Evolutionary conservation across 192 early-diverging fungal genomes (phyloP), one percentile per base, ranked within the genome.

Genomic region (Dimargaris xerosporica): DNA sequence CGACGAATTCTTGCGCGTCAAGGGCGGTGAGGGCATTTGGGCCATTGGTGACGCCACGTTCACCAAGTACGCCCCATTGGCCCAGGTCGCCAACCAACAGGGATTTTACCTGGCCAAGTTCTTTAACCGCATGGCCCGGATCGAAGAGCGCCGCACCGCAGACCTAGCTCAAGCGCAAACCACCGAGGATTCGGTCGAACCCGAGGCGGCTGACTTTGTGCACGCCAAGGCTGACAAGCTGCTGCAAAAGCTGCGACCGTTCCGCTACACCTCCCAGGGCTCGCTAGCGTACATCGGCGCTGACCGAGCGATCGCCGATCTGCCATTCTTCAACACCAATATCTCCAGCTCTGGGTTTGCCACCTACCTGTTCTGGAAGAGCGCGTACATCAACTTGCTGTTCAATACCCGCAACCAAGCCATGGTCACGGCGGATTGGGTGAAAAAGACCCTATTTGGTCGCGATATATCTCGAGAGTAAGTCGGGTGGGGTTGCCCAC

Each of bases 301-400:
- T n/a, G 94, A 97, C 64, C 84, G 86, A 73, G 94, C 92, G 43
- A 93, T 96, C 73, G 92, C 92, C 5, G 92, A 97, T 62, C 67
- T 96, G n/a, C 93, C 91, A 17, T 76, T 86, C 67, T 72, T 80
- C 68, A 78, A 78, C 72, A 75, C 76, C 54, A 84, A 83, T 62
- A 71, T 85, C 21, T 75, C 82, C 0, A 73, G 81, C 4, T 80
- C 83, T 61, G 83, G 83, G 54, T 71, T 87, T 45, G 78, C 84
- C 31, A 85, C 83, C 11, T 89, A 80, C 69, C 78, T 85, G 66
- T 87, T 87, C 79, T 86, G 84, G 86, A 78, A 84, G 64, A 83
- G 82, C 6, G 85, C 81, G 11, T 86, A 85, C 65, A 64, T 88
- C 31, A 82, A 75, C 65, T 85, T 86, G 74, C 78, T 94, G 53